Percentiles rank a stretch among this genome's conserved stretches.
phyloP scores from a whole-genome alignment of 1,139 yeast species.

The Candida tetrigidarum region DNA sequence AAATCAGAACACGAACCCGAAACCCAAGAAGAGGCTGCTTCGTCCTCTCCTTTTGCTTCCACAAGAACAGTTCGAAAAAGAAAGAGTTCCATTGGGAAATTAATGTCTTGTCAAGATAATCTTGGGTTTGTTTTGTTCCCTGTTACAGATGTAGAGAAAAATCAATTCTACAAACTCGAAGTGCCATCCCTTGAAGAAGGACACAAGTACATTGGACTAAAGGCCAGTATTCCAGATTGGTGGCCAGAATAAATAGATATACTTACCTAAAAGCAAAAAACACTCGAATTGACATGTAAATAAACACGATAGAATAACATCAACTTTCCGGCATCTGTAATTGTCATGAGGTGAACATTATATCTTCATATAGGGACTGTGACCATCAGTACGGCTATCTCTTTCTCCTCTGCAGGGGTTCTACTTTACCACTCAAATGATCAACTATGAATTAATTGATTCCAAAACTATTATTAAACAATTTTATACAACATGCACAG shows the following conservation, averaged over 20 bases:
- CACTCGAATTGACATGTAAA: not conserved
- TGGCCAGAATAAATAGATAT: constrained; percentile 50
- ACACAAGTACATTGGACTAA: constrained; percentile 40
- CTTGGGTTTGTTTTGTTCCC: constrained; percentile 68
- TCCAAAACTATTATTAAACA: too few species aligned
- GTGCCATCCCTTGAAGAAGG: constrained; percentile 28
- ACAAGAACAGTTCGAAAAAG: constrained; percentile 34
- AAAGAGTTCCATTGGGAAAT: constrained; percentile 56
- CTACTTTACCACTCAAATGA: too few species aligned
- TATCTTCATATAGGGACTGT: too few species aligned
- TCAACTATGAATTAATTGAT: too few species aligned
- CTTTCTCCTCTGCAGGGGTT: too few species aligned
- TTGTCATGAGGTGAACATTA: too few species aligned
- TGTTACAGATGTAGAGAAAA: constrained; percentile 43
- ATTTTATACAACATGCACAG: too few species aligned
- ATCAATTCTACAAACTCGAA: constrained; percentile 32
- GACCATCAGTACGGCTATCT: too few species aligned
- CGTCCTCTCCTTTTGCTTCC: constrained; percentile 36
- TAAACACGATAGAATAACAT: not conserved
- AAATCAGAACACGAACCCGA: constrained; percentile 16
- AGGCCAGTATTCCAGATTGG: constrained; percentile 64
- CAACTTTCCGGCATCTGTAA: too few species aligned
- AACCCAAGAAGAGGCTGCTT: not conserved
- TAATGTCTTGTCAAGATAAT: constrained; percentile 60
- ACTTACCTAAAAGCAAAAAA: not conserved